phyloP scores from a whole-genome alignment of 805 yeast species.

The Lachancea fermentati region DNA sequence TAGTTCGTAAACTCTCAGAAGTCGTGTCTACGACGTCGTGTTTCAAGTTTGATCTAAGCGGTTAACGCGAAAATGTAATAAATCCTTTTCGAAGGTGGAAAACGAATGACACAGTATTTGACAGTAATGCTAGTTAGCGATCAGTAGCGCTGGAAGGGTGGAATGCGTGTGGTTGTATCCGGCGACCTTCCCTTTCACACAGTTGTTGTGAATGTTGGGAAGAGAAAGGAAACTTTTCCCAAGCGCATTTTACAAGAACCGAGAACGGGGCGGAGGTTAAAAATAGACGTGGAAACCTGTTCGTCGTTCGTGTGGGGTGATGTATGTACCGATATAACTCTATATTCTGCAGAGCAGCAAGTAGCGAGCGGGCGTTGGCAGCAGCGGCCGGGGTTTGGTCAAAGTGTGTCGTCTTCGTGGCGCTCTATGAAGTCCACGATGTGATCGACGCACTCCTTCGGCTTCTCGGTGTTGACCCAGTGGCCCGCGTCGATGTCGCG shows the following conservation, averaged over 20 bases:
- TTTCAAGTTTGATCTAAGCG: constrained; percentile 4
- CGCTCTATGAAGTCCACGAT: constrained; percentile 59
- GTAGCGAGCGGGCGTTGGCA: no score
- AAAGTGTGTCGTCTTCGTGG: constrained; percentile 27
- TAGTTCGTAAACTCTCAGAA: not conserved
- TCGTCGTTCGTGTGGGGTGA: not conserved
- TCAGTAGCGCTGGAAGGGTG: constrained; percentile 1
- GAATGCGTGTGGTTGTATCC: not conserved
- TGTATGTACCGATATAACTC: not conserved
- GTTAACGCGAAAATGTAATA: constrained; percentile 2
- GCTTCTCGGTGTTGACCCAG: constrained; percentile 88
- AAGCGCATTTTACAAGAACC: constrained; percentile 1
- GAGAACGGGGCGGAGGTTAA: not conserved
- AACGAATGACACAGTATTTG: not conserved
- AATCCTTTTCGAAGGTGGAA: not conserved
- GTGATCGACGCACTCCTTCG: constrained; percentile 60
- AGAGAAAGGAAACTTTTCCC: not conserved
- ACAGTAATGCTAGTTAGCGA: not conserved
- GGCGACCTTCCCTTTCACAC: not conserved
- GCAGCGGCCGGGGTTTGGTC: no score
- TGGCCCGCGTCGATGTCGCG: constrained; percentile 82
- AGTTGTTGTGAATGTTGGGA: not conserved
- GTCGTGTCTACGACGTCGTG: not conserved
- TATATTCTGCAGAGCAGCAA: no score
- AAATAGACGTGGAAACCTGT: not conserved